Evolutionary conservation across 2,329 filamentous ascomycete species (phyloP), one percentile per base, ranked within the genome.

Genomic region (Microsporum audouinii): DNA sequence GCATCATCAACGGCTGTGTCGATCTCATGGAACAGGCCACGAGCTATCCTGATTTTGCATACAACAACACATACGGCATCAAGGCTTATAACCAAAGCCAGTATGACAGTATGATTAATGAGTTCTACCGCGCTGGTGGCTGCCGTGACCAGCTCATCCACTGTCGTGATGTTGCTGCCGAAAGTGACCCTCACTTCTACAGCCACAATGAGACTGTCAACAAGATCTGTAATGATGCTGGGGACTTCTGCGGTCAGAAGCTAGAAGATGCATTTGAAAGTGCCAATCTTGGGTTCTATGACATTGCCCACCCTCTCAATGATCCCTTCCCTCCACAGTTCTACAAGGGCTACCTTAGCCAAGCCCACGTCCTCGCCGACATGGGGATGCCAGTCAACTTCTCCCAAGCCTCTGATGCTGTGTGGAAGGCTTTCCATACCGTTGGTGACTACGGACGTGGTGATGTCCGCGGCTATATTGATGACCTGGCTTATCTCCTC

Each of bases 371-470:
- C 0, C 83, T 85, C 66, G 69, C 71, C 2, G 81, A 80, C 0
- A 76, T 87, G 0, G 84, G 84, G 3, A 79, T 83, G 0, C 81
- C 82, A 0, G 69, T 85, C 23, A 86, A 86, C 69, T 85, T 78
- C 73, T 81, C 82, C 0, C 68, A 73, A 14, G 72, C 72, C 2
- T 76, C 74, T 5, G 60, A 66, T 1, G 74, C 77, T 10, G 80
- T 83, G 0, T 71, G 72, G 7, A 59, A 65, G 2, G 78, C 76
- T 0, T 85, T 85, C 65, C 47, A 63, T 0, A 64, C 66, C 1
- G 78, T 76, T 5, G 79, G 79, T 27, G 79, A 82, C 66, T 79
- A 79, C 63, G 71, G 75, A 1, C 75, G 78, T 39, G 29, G 47
- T 23, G 57, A 61, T 43, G 49, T 60, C n/a, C 61, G 47, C 29